These are phyloP conservation scores for Naganishia friedmannii DNA, from an alignment of 768 basidiomycete species.

Conservation along the genomic window DNA sequence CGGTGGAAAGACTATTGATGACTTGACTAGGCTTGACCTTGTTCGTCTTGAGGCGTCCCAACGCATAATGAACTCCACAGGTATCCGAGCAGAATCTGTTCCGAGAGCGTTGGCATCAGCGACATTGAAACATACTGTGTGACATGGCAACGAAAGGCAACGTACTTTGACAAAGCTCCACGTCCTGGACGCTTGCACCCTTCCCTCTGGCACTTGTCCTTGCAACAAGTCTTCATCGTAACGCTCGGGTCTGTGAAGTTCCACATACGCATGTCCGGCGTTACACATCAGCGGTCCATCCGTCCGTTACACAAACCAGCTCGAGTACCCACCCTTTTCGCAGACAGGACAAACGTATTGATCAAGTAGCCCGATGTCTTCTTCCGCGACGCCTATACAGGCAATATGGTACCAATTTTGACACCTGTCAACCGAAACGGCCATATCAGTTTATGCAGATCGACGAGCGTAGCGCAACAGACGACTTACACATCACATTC, in stretches of 20 bases:
- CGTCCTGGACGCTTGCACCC: slow-evolving; percentile 14
- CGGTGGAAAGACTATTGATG: slow-evolving; percentile 14
- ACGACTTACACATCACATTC: slow-evolving; percentile 42
- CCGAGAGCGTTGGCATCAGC: neutral
- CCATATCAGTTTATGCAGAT: neutral
- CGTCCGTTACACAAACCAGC: neutral
- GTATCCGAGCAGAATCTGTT: slow-evolving; percentile 29
- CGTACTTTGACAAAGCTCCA: slow-evolving; percentile 24
- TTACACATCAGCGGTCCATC: neutral
- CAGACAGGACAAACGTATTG: slow-evolving; percentile 43
- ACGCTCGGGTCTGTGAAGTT: neutral
- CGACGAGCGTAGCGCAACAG: neutral
- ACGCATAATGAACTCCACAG: slow-evolving; percentile 26
- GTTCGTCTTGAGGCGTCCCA: slow-evolving; percentile 14
- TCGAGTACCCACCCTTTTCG: slow-evolving; percentile 40
- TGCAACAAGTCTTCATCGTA: slow-evolving; percentile 20
- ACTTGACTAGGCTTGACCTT: slow-evolving; percentile 23
- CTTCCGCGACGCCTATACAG: slow-evolving; percentile 40
- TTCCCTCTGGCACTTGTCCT: slow-evolving; percentile 23
- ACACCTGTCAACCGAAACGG: slow-evolving; percentile 33
- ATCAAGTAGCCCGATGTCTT: slow-evolving; percentile 42
- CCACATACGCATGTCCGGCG: neutral
- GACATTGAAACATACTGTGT: neutral
- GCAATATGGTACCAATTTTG: slow-evolving; percentile 47
- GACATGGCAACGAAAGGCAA: neutral